A percentile compares a stretch with the other conserved stretches of the same genome.
Conservation (phyloP, 225 moss, liverwort and hornwort genomes). For the Anthoceros angustus region DNA sequence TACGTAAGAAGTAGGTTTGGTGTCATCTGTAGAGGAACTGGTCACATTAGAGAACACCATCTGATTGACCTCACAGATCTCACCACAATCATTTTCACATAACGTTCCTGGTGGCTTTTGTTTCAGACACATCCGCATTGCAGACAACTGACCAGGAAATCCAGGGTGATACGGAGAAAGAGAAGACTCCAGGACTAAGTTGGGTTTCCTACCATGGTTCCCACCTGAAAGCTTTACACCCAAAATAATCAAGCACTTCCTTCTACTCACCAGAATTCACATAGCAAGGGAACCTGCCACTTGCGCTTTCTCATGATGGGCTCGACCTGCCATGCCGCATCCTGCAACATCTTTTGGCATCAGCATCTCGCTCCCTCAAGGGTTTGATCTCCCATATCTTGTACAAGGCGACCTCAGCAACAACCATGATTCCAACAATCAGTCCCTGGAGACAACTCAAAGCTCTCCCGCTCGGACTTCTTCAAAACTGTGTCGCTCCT, state of each 20-base stretch:
- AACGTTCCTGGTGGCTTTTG: too few species aligned
- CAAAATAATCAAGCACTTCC: neutral
- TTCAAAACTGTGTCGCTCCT: too few species aligned
- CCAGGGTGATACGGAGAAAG: too few species aligned
- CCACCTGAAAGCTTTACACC: neutral
- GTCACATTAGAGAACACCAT: neutral
- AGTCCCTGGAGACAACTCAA: neutral
- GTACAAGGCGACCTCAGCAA: constrained; percentile 51
- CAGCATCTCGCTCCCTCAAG: constrained; percentile 53
- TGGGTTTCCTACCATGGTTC: neutral
- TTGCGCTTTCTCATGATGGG: constrained; percentile 96
- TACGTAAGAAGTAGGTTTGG: constrained; percentile 12
- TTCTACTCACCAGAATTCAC: constrained; percentile 62
- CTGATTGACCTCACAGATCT: neutral
- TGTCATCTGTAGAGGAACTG: neutral
- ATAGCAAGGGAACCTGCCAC: constrained; percentile 81
- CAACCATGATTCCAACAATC: constrained; percentile 67
- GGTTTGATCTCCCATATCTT: constrained; percentile 90
- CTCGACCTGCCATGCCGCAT: constrained; percentile 93
- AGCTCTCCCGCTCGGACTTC: neutral
- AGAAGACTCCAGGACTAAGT: too few species aligned
- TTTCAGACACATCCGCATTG: too few species aligned
- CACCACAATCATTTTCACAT: too few species aligned
- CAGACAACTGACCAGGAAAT: too few species aligned
- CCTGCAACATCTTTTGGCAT: constrained; percentile 80